A percentile compares a stretch with the other conserved stretches of the same genome.
These are phyloP conservation scores for Nemophila menziesii DNA, from an alignment of 257 asterid species.

Conservation along the genomic window DNA sequence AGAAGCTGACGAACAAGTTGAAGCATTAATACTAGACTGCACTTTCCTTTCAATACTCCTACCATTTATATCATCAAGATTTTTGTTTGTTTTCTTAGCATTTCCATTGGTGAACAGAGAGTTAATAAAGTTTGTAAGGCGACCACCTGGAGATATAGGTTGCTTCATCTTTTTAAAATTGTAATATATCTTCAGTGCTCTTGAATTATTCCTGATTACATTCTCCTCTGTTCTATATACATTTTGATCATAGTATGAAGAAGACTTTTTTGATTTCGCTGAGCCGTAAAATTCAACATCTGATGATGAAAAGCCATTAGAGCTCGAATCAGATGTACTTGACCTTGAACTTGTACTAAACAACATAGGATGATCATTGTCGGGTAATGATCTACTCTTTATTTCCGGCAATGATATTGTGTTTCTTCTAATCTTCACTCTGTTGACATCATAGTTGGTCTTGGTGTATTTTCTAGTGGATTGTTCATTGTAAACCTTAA, in stretches of 20 bases:
- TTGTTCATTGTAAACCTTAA: background rate
- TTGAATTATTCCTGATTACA: constrained; percentile 39
- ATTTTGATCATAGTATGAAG: constrained; percentile 2
- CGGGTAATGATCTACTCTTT: constrained; percentile 15
- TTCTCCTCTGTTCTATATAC: too few relatives aligned
- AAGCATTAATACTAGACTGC: too few relatives aligned
- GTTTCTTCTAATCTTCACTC: constrained; percentile 1
- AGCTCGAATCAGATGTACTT: constrained; percentile 59
- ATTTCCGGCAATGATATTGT: constrained; percentile 17
- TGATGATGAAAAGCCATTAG: constrained; percentile 68
- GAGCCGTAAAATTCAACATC: constrained; percentile 50
- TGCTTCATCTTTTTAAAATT: constrained; percentile 64
- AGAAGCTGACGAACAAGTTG: constrained; percentile 22
- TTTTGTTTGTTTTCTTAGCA: constrained; percentile 34
- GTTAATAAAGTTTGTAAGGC: constrained; percentile 43
- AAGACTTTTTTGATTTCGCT: constrained; percentile 19
- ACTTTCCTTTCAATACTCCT: too few relatives aligned
- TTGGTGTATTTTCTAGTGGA: background rate
- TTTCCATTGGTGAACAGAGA: constrained; percentile 31
- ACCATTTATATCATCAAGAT: too few relatives aligned
- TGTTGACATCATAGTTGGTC: constrained; percentile 1
- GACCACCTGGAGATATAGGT: constrained; percentile 76
- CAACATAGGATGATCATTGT: constrained; percentile 45
- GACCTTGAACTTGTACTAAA: constrained; percentile 77
- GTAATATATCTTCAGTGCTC: constrained; percentile 28